Conservation (phyloP, 805 yeast species). For the Zygoascus biomembranicola region DNA sequence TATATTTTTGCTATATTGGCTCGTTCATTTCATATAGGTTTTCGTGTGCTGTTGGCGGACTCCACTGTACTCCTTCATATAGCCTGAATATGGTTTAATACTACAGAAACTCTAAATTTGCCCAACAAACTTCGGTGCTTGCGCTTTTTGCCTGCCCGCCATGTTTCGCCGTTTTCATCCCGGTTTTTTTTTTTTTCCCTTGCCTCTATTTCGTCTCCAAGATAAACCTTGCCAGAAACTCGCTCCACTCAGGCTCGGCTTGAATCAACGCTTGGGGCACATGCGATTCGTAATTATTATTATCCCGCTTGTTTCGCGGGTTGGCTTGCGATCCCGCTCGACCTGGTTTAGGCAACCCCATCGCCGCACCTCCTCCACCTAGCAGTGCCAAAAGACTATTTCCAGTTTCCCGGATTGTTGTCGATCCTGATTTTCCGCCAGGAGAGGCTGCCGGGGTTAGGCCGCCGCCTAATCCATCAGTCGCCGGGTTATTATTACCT, state of each 20-base stretch:
- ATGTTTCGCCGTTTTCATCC: neutral
- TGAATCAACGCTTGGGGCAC: neutral
- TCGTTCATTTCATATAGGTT: too few relatives aligned
- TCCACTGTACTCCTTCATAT: too few relatives aligned
- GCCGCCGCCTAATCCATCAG: neutral
- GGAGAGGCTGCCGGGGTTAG: neutral
- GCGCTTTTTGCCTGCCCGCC: too few relatives aligned
- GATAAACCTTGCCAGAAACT: neutral
- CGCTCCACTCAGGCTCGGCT: neutral
- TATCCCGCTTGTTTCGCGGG: neutral
- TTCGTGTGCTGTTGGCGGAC: too few relatives aligned
- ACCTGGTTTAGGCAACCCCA: neutral
- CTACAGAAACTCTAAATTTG: too few relatives aligned
- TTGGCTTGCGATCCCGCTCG: neutral
- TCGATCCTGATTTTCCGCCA: neutral
- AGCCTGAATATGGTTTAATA: too few relatives aligned
- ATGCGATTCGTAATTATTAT: too few relatives aligned
- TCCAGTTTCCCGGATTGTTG: too few relatives aligned
- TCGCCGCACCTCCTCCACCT: neutral
- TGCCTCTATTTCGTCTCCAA: neutral
- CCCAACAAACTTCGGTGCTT: too few relatives aligned
- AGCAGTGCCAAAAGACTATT: too few relatives aligned
- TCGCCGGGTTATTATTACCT: neutral
- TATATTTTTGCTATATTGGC: too few relatives aligned
- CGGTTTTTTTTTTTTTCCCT: neutral